A percentile compares a stretch with the other conserved stretches of the same genome.
phyloP scores from a whole-genome alignment of 129 eudicot species.

The Cynara cardunculus region DNA sequence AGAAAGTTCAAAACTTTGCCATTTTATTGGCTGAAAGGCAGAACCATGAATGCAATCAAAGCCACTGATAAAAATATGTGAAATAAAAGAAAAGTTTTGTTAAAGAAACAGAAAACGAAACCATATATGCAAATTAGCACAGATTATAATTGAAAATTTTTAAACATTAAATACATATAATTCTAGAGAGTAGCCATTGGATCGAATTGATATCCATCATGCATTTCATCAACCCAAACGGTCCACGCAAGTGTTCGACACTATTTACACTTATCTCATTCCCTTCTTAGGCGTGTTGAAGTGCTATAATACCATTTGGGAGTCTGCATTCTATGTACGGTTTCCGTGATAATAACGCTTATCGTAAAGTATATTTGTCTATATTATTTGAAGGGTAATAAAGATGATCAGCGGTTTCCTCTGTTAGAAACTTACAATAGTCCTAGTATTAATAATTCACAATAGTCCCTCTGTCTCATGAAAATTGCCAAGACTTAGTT shows the following conservation, averaged over 20 bases:
- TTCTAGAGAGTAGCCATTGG: background rate
- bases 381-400: background rate
- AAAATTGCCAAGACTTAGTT: background rate
- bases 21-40: slow-evolving; percentile 11
- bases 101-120: slow-evolving; percentile 2
- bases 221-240: background rate
- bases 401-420: background rate
- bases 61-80: background rate
- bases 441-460: no score
- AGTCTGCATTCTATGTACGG: background rate
- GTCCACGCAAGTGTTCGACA: background rate
- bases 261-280: no score
- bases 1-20: slow-evolving; percentile 3
- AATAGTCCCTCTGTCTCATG: background rate
- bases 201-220: background rate
- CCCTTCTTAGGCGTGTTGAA: no score
- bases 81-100: slow-evolving; percentile 1
- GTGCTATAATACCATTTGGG: background rate
- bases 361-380: background rate
- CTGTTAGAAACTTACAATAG: background rate
- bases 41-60: background rate
- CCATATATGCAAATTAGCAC: background rate
- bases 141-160: background rate
- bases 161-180: background rate
- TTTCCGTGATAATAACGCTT: background rate